Percentiles rank a stretch among this genome's conserved stretches.
phyloP scores from a whole-genome alignment of 129 eudicot species.

The sunflower (Helianthus annuus) region HanXRQr2.0-SUNRISE NC_035442.2:147832073-147832572 shows the following conservation, averaged over 20 bases:
- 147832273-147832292: constrained; percentile 79
- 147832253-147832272: constrained; percentile 39
- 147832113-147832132: no score
- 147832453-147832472: constrained; percentile 86
- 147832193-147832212: no score
- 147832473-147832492: constrained; percentile 99
- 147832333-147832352: constrained; percentile 90
- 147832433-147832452: constrained; percentile 97
- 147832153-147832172: no score
- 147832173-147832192: no score
- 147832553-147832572: no score
- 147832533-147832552: no score
- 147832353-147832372: constrained; percentile 88
- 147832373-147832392: constrained; percentile 84
- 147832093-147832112: no score
- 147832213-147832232: no score
- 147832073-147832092: no score
- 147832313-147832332: constrained; percentile 61
- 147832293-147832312: constrained; percentile 41
- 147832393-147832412: constrained; percentile 83
- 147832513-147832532: not conserved
- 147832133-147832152: no score
- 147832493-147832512: constrained; percentile 71
- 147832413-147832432: constrained; percentile 68
- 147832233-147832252: not conserved